Evolutionary conservation across 768 basidiomycete species (phyloP).

Genomic region (Tylopilus intermedius): DNA sequence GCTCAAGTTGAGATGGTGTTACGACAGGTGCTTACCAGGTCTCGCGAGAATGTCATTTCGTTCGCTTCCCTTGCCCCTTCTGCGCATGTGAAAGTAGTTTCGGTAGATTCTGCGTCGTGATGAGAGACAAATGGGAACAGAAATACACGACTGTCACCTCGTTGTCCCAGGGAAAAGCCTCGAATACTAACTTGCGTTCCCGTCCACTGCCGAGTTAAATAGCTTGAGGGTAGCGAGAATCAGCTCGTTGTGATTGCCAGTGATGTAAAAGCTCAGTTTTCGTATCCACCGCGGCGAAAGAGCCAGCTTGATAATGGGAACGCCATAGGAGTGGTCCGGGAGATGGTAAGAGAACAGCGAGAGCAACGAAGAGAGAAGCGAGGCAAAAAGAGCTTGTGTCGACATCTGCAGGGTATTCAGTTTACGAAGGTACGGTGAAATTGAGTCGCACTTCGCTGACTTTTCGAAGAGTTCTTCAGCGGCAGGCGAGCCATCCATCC

Average conservation of each 20-base stretch:
- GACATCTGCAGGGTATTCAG: conserved; percentile 32
- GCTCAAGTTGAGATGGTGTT: too few relatives aligned
- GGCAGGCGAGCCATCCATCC: conserved; percentile 55
- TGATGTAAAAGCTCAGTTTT: too few relatives aligned
- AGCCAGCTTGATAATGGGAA: conserved; percentile 56
- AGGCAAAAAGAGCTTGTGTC: conserved; percentile 41
- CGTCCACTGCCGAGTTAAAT: conserved; percentile 59
- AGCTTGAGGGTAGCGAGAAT: too few relatives aligned
- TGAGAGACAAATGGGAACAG: not conserved
- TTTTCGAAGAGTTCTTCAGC: conserved; percentile 54
- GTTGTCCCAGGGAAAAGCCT: conserved; percentile 73
- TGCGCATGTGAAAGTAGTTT: conserved; percentile 68
- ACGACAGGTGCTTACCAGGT: conserved; percentile 58
- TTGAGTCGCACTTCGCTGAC: conserved; percentile 42
- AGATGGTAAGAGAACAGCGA: conserved; percentile 64
- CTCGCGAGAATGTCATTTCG: conserved; percentile 38
- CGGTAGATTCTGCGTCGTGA: conserved; percentile 46
- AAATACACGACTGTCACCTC: conserved; percentile 43
- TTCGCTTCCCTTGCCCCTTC: conserved; percentile 46
- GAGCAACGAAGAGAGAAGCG: conserved; percentile 56
- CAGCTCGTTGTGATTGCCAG: too few relatives aligned
- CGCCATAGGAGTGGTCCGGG: conserved; percentile 57
- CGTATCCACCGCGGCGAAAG: too few relatives aligned
- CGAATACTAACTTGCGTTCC: conserved; percentile 61
- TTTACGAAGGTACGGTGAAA: not conserved